These are phyloP conservation scores for Agroathelia rolfsii DNA, from an alignment of 1,284 basidiomycete species.

Conservation along the genomic window DNA sequence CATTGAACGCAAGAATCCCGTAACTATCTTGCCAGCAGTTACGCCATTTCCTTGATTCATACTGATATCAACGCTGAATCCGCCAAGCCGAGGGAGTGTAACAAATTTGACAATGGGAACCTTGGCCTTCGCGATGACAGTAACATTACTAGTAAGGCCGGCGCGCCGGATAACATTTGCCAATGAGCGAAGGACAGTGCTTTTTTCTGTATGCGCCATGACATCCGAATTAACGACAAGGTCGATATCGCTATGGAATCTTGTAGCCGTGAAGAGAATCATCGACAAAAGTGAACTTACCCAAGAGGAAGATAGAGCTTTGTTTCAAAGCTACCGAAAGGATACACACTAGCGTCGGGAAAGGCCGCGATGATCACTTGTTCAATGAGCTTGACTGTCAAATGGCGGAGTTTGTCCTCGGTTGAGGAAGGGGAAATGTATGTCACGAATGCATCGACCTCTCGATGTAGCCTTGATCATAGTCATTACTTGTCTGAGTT, in stretches of 20 bases:
- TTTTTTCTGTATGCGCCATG: conserved; percentile 54
- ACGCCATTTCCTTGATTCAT: conserved; percentile 86
- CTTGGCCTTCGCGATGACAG: conserved; percentile 82
- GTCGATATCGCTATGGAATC: conserved; percentile 58
- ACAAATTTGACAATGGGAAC: conserved; percentile 94
- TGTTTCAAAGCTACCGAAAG: conserved; percentile 93
- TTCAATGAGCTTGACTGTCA: conserved; percentile 70
- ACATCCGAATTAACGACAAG: conserved; percentile 59
- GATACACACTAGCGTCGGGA: conserved; percentile 73
- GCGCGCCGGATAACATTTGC: conserved; percentile 56
- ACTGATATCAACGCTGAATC: conserved; percentile 84
- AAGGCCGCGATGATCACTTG: conserved; percentile 57
- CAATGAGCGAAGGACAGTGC: conserved; percentile 48
- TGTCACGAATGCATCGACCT: conserved; percentile 76
- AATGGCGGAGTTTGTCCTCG: conserved; percentile 78
- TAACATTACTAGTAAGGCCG: conserved; percentile 55
- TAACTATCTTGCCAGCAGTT: conserved; percentile 73
- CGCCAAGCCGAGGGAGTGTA: conserved; percentile 58
- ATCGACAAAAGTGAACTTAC: conserved; percentile 46
- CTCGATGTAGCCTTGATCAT: conserved; percentile 59
- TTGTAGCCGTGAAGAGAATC: conserved; percentile 8
- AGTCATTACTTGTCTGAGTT: conserved; percentile 6
- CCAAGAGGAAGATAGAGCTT: conserved; percentile 90
- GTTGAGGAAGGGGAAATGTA: conserved; percentile 83
- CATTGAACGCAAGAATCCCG: conserved; percentile 67